phyloP scores from a whole-genome alignment of 768 basidiomycete species.

The Mycena crocata region DNA sequence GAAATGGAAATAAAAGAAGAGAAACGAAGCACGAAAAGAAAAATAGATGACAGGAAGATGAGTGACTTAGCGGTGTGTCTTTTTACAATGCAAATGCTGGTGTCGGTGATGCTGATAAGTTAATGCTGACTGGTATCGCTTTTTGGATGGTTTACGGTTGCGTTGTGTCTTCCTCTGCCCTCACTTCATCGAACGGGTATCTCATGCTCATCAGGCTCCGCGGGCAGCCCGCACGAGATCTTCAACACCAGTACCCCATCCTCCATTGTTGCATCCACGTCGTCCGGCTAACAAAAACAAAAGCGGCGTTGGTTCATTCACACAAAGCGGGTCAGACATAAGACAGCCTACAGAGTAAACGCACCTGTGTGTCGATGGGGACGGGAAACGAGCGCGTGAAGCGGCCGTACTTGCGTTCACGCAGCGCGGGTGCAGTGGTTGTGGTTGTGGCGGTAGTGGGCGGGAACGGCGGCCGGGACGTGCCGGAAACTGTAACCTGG shows the following conservation, averaged over 20 bases:
- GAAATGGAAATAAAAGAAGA: no score
- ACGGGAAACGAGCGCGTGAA: constrained; percentile 65
- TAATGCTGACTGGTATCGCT: not conserved
- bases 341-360: constrained; percentile 35
- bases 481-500: constrained; percentile 69
- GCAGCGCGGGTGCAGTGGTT: constrained; percentile 7
- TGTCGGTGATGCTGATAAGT: constrained; percentile 1
- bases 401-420: constrained; percentile 65
- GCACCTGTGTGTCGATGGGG: constrained; percentile 67
- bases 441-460: constrained; percentile 14
- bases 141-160: not conserved
- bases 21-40: no score
- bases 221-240: constrained; percentile 62
- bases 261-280: constrained; percentile 65
- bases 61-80: constrained; percentile 18
- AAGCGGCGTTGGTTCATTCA: constrained; percentile 27
- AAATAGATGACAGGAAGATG: no score
- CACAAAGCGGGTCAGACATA: constrained; percentile 36
- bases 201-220: constrained; percentile 60
- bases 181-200: constrained; percentile 59
- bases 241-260: constrained; percentile 71
- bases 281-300: constrained; percentile 55
- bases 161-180: no score
- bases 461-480: constrained; percentile 54
- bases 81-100: not conserved